Base-by-base conservation (phyloP, 2,329 filamentous ascomycete genomes). In the Aspergillus ruber region DNA sequence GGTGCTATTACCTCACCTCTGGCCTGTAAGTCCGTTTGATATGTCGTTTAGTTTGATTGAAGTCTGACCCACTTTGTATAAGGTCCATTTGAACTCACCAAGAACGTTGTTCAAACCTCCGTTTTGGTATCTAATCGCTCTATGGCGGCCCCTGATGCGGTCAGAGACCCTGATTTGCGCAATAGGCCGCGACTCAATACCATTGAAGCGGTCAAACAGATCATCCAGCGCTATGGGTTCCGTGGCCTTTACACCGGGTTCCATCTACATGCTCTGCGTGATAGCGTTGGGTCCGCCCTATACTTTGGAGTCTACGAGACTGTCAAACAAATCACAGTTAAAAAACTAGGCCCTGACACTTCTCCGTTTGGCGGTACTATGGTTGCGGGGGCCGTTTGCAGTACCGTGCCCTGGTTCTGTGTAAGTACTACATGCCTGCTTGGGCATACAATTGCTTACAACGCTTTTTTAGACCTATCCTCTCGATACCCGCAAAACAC, bases 301-400 rank as follows among this genome's bases (percentile, higher is more conserved):
- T 75, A 74, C 48, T 75, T 75, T 50, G 63, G 69, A 15, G 64
- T 74, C 41, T 75, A 75, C 42, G 72, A 75, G 52, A 73, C 70
- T 2, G 67, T 70, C 13, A 75, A 75, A 56, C 71, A 75, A 52
- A 52, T 72, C 5, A 64, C 71, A 12, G 66, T 68, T n/a, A 71
- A 66, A 25, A 67, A 71, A 50, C 61, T 72, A 41, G 71, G 71
- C 1, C 62, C 65, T n/a, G 62, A 69, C 44, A 69, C 68, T 43
- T 69, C 66, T 35, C 68, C 69, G 1, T 68, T 73, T 20, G 71
- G 70, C 12, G 67, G 69, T 13, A 65, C 72, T 12, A 65, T 71
- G 58, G 65, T 72, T 49, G 72, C 72, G 2, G 72, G 72, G 27
- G 72, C 70, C 1, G 62, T 74, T 35, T 74, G 70, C 47, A 73